Percentiles rank a stretch among this genome's conserved stretches.
phyloP scores from a whole-genome alignment of 2,329 filamentous ascomycete species.

The Pyrenophora graminea region DNA sequence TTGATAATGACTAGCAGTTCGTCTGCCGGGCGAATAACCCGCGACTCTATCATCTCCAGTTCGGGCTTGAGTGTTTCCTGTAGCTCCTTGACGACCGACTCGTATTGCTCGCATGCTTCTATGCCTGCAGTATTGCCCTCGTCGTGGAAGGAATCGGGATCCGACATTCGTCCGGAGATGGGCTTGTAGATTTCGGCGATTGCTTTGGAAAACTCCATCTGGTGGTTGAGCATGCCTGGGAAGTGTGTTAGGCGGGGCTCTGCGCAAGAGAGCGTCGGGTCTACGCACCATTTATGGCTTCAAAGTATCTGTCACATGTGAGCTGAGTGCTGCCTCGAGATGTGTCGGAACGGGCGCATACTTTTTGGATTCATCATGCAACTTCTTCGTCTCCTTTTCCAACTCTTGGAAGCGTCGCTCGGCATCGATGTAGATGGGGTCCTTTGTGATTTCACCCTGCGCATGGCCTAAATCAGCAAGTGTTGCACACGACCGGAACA shows the following conservation, averaged over 20 bases:
- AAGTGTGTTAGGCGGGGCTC: slow-evolving; percentile 20
- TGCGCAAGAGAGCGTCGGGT: not conserved
- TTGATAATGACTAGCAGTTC: slow-evolving; percentile 96
- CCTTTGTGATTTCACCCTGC: slow-evolving; percentile 87
- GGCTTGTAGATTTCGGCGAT: slow-evolving; percentile 98
- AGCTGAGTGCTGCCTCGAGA: slow-evolving; percentile 13
- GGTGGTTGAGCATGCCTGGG: slow-evolving; percentile 85
- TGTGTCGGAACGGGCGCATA: slow-evolving; percentile 30
- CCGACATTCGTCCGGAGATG: slow-evolving; percentile 92
- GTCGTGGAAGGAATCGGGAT: slow-evolving; percentile 78
- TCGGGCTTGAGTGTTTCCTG: slow-evolving; percentile 88
- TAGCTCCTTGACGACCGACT: slow-evolving; percentile 84
- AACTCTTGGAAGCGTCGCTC: slow-evolving; percentile 93
- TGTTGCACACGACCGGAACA: slow-evolving; percentile 21
- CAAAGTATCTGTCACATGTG: slow-evolving; percentile 68
- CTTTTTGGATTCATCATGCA: slow-evolving; percentile 95
- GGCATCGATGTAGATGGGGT: slow-evolving; percentile 91
- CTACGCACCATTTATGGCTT: slow-evolving; percentile 81
- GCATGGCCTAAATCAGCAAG: slow-evolving; percentile 24
- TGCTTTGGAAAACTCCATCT: slow-evolving; percentile 97
- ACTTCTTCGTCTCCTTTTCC: slow-evolving; percentile 92
- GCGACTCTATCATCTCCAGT: slow-evolving; percentile 93
- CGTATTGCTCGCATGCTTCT: slow-evolving; percentile 93
- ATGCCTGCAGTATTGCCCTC: slow-evolving; percentile 94
- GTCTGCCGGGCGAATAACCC: slow-evolving; percentile 89